Evolutionary conservation across 768 basidiomycete species (phyloP), one percentile per base, ranked within the genome.

Genomic region (Auricularia cornea): DNA sequence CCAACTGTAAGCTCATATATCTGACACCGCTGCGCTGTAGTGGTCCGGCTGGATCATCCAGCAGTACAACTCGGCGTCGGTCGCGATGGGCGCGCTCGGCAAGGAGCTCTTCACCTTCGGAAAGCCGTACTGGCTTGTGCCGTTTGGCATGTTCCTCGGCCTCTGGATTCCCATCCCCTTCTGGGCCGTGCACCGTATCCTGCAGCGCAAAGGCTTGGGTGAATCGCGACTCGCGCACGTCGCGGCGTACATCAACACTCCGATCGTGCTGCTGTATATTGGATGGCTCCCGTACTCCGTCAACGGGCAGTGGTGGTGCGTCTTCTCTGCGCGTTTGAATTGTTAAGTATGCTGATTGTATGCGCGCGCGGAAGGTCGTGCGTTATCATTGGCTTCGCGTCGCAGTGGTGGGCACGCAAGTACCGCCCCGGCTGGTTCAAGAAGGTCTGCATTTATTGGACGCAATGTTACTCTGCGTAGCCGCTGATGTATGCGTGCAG

Each of bases 31-130:
- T 44, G 48, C 5, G 54, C 32, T 38, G 60, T 18, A 30, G 29
- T 80, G 81, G 80, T 76, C 62, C 62, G 81, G 81, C 26, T 83
- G 82, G 82, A 76, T 80, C 63, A 74, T 82, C 56, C n/a, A n/a
- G n/a, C n/a, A n/a, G n/a, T n/a, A n/a, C n/a, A n/a, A n/a, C n/a
- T n/a, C n/a, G n/a, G n/a, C n/a, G n/a, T n/a, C n/a, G n/a, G n/a
- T n/a, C n/a, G n/a, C n/a, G n/a, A n/a, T n/a, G n/a, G n/a, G n/a
- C n/a, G n/a, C n/a, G n/a, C n/a, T n/a, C n/a, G n/a, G n/a, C n/a
- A n/a, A n/a, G n/a, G n/a, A n/a, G n/a, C n/a, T n/a, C n/a, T n/a
- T n/a, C n/a, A n/a, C n/a, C n/a, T n/a, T n/a, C n/a, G n/a, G n/a
- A n/a, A n/a, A n/a, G n/a, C n/a, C n/a, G n/a, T n/a, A n/a, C n/a